phyloP scores from a whole-genome alignment of 2,329 filamentous ascomycete species.

The Neodidymelliopsis sp. region DNA sequence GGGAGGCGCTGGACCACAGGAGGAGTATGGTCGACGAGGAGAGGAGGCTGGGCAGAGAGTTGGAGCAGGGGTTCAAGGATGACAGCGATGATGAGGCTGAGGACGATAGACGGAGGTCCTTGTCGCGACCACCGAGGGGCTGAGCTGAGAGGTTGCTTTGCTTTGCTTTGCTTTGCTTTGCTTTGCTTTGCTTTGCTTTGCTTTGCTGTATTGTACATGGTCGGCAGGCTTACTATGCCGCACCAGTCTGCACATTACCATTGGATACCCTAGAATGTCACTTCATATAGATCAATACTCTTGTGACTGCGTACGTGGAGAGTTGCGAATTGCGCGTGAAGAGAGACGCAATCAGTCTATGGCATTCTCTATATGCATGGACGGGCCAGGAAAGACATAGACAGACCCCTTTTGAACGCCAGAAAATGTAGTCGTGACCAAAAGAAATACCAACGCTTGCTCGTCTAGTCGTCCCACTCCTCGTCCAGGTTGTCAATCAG shows the following conservation, averaged over 20 bases:
- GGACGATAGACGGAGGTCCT: no score
- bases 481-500: slow-evolving; percentile 96
- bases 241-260: no score
- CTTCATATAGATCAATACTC: no score
- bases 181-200: no score
- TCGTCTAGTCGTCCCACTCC: slow-evolving; percentile 82
- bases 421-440: background rate
- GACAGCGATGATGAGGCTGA: slow-evolving; percentile 73
- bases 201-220: no score
- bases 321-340: no score
- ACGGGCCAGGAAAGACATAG: background rate
- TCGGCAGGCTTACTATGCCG: no score
- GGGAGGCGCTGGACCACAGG: slow-evolving; percentile 50
- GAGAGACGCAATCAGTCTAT: background rate
- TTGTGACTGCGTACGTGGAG: no score
- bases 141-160: no score
- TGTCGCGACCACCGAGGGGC: no score
- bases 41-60: slow-evolving; percentile 76
- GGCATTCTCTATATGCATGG: background rate
- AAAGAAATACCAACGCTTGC: background rate
- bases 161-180: no score
- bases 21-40: slow-evolving; percentile 57
- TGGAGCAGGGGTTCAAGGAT: slow-evolving; percentile 78
- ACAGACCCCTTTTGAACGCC: background rate
- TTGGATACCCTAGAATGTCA: no score